Base-by-base conservation (phyloP, 768 basidiomycete genomes). In the Suillus occidentalis region DNA sequence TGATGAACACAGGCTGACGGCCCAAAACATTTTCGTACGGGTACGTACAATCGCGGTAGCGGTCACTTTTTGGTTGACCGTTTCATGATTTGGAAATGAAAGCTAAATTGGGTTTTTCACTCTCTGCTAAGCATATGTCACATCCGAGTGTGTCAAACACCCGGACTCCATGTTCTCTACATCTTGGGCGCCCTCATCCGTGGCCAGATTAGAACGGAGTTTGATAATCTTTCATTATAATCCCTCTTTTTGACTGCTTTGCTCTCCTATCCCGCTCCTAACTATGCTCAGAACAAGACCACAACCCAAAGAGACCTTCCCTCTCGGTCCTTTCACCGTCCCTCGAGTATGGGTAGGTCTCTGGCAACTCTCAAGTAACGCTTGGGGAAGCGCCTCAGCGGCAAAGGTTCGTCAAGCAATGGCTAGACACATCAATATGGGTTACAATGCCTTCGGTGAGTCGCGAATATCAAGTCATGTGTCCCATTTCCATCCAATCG, bases 331-430 rank as follows among this genome's bases (percentile, higher is more conserved):
- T 6, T 83, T 86, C 69, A 70, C 71, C 28, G 82, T 81, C 22
- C 87, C 91, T 42, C 85, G 91, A 62, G 72, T 93, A 62, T 91
- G 89, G 88, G 85, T 83, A 8, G 91, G 91, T 12, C 83, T 94
- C 4, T 94, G 92, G 92, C 93, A 94, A 67, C 84, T 94, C 43
- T 92, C 92, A 13, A 90, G 90, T 72, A 90, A 88, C 60, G 91
- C 92, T 3, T 94, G 92, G 92, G 92, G 93, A 22, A 89, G 84
- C 56, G 89, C 89, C 2, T 81, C 89, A 0, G 85, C 85, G 1
- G 69, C 82, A 37, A 87, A 86, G 70, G 84, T 94, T 64, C 85
- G 87, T 61, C 79, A 83, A 66, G 87, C 84, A 47, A 92, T 94
- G 90, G 78, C 74, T 20, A 83, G 81, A 31, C 85, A 92, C 70